Evolutionary conservation across 2,329 filamentous ascomycete genomes (phyloP), one percentile per base, ranked within the genome.

Genomic region (Hymenoscyphus linearis): DNA sequence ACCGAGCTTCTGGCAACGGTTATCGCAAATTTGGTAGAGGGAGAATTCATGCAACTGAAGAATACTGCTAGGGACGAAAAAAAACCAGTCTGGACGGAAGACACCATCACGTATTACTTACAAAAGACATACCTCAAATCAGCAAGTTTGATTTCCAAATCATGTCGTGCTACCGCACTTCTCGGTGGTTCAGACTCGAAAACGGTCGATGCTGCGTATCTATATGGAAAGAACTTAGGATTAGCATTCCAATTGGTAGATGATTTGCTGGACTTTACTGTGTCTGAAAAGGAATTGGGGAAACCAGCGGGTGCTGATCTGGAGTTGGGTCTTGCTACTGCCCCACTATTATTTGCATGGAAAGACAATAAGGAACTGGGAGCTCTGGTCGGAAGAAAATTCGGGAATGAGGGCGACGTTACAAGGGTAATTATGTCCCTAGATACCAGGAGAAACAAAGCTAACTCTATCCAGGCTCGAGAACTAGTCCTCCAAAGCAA

Each of bases 11-110:
- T 99, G 34, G 92, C 95, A 3, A 98, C 93, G 0, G 95, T 98
- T 50, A 98, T 99, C 68, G 93, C 95, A 52, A 99, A 99, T 74
- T 80, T 99, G 27, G 93, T 99, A 22, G 95, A 99, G 78, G 95
- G 95, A 72, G 95, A 99, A 76, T 98, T 99, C 79, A 99, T 99
- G 95, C 95, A 99, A 79, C 80, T 99, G 69, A 96, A 96, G 79
- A 99, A 99, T 76, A 98, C 95, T 1, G 90, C 90, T 53, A 82
- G 85, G 66, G 93, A 97, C 73, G 93, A 98, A 79, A 82, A 84
- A 66, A 87, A 90, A 68, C 93, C 93, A 0, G 79, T 82, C 10
- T 98, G 90, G 84, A 95, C 89, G 1, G 91, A 97, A 71, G 90
- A 96, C 58, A 90, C 92, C 1, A 83, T 99, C 64, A 84, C 86